These are phyloP conservation scores for Alternaria tenuissima DNA, from an alignment of 2,329 filamentous ascomycete species.

Conservation along the genomic window DNA sequence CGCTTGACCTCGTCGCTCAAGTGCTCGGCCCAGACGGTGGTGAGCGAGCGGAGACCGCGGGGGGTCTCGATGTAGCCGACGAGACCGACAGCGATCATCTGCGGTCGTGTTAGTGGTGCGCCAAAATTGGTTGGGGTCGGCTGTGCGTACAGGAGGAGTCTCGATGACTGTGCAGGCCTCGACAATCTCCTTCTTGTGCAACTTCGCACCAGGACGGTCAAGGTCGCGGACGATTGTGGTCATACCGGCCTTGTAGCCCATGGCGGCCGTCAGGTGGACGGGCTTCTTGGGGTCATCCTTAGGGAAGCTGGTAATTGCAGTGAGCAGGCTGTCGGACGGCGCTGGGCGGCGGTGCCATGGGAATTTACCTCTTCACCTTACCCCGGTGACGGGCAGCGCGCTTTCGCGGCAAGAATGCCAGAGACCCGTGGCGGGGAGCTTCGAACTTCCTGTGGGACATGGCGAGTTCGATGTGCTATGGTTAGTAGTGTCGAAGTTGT, in stretches of 20 bases:
- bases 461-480: conserved; percentile 45
- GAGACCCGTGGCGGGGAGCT: conserved; percentile 88
- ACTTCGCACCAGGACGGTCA: conserved; percentile 98
- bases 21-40: conserved; percentile 99
- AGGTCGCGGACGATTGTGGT: conserved; percentile 99
- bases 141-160: conserved; percentile 71
- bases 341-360: conserved; percentile 48
- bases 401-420: conserved; percentile 74
- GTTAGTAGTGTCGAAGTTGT: conserved; percentile 46
- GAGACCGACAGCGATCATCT: conserved; percentile 99
- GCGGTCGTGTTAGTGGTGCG: conserved; percentile 48
- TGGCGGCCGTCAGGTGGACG: conserved; percentile 95
- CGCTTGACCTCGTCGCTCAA: conserved; percentile 98
- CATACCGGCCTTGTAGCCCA: conserved; percentile 99
- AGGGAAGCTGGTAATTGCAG: conserved; percentile 75
- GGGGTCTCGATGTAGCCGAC: conserved; percentile 99
- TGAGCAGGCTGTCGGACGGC: conserved; percentile 35
- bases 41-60: conserved; percentile 98
- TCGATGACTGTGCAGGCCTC: conserved; percentile 54
- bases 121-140: conserved; percentile 62
- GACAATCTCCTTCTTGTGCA: conserved; percentile 79
- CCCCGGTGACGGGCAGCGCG: conserved; percentile 91
- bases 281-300: conserved; percentile 99
- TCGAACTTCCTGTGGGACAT: conserved; percentile 75
- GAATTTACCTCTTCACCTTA: conserved; percentile 96